Evolutionary conservation across 2,329 filamentous ascomycete species (phyloP).

Genomic region (Sclerotinia sclerotiorum): DNA sequence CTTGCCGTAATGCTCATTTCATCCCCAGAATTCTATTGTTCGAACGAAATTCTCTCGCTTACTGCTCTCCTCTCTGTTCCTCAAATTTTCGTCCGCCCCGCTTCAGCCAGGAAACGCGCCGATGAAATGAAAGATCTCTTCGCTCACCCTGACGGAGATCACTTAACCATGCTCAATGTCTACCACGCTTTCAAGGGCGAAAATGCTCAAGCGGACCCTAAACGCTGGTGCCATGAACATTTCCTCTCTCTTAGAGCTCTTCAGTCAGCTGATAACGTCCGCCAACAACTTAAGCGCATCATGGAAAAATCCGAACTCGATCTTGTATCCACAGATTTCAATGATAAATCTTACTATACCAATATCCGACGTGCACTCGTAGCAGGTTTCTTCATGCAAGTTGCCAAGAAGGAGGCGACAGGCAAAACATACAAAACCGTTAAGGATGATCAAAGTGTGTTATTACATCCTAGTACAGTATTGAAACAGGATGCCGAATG

Average conservation of each 20-base stretch:
- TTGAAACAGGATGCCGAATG: slow-evolving; percentile 87
- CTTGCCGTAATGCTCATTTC: slow-evolving; percentile 97
- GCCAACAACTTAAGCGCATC: slow-evolving; percentile 85
- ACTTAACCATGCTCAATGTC: slow-evolving; percentile 93
- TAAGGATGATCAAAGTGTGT: slow-evolving; percentile 92
- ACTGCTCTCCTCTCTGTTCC: slow-evolving; percentile 92
- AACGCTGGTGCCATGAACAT: slow-evolving; percentile 96
- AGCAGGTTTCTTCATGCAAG: slow-evolving; percentile 98
- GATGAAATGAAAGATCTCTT: slow-evolving; percentile 98
- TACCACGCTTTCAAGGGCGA: slow-evolving; percentile 94
- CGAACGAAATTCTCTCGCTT: slow-evolving; percentile 95
- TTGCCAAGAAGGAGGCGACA: slow-evolving; percentile 86
- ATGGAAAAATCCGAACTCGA: slow-evolving; percentile 92
- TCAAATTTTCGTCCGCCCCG: slow-evolving; percentile 87
- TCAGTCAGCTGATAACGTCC: slow-evolving; percentile 90
- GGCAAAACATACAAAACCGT: slow-evolving; percentile 93
- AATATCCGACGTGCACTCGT: slow-evolving; percentile 94
- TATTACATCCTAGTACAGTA: slow-evolving; percentile 91
- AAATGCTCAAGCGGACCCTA: slow-evolving; percentile 68
- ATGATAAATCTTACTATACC: slow-evolving; percentile 95
- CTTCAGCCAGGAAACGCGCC: slow-evolving; percentile 80
- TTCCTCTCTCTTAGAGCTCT: slow-evolving; percentile 88
- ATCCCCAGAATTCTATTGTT: slow-evolving; percentile 97
- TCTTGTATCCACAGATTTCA: slow-evolving; percentile 83
- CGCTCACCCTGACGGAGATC: slow-evolving; percentile 88